Conservation (phyloP, 345 rosid species). For the Salix suchowensis region DNA sequence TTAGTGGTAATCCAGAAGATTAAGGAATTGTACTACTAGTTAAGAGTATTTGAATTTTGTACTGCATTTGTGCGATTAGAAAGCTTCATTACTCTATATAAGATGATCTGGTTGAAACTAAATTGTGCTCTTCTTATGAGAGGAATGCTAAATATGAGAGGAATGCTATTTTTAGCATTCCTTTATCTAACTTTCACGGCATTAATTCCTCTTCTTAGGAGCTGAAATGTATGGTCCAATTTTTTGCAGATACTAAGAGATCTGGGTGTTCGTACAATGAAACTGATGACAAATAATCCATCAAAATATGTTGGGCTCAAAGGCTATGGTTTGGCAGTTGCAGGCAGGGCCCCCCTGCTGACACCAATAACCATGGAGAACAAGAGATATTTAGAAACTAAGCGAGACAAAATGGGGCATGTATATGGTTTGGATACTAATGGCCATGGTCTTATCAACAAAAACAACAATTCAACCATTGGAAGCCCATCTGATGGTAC, state of each 20-base stretch:
- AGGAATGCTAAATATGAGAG: background rate
- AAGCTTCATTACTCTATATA: background rate
- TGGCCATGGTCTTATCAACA: background rate
- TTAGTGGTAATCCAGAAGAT: background rate
- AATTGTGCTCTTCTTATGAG: background rate
- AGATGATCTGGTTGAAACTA: background rate
- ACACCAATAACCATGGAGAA: constrained; percentile 20
- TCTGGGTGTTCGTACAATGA: constrained; percentile 27
- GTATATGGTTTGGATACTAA: constrained; percentile 5
- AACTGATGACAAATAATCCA: constrained; percentile 29
- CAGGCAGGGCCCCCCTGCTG: constrained; percentile 26
- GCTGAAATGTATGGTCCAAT: background rate
- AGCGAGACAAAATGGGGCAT: constrained; percentile 22
- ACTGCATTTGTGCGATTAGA: background rate
- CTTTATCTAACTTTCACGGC: background rate
- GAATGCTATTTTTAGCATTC: background rate
- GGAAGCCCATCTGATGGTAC: background rate
- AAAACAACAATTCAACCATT: background rate
- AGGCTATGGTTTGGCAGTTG: constrained; percentile 25
- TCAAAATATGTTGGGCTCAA: constrained; percentile 29
- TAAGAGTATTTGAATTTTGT: background rate
- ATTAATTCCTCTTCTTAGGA: background rate
- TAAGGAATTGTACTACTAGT: too few relatives aligned
- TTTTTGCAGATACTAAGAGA: constrained; percentile 21
- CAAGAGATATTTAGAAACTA: constrained; percentile 21